These are phyloP conservation scores for Podaxis sp. DNA, from an alignment of 768 basidiomycete species.

Conservation along the genomic window DNA sequence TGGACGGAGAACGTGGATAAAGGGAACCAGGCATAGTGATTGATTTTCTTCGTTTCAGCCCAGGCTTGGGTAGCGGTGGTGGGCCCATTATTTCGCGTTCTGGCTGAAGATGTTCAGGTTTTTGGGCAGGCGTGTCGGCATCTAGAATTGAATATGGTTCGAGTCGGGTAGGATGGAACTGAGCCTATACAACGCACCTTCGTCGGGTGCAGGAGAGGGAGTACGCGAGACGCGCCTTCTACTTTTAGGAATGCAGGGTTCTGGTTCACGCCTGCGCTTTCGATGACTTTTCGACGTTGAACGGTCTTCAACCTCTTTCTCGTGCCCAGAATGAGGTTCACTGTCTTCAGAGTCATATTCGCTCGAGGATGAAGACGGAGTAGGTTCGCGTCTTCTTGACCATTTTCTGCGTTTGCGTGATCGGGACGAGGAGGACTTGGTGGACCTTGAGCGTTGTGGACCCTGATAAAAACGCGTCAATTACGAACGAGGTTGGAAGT, in stretches of 20 bases:
- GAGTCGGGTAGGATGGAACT: background rate
- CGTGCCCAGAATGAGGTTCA: background rate
- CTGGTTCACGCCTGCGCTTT: slow-evolving; percentile 10
- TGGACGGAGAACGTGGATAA: slow-evolving; percentile 71
- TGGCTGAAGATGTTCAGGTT: background rate
- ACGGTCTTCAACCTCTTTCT: background rate
- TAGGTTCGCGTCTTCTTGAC: slow-evolving; percentile 1
- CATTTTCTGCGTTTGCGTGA: slow-evolving; percentile 16
- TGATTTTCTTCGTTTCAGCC: slow-evolving; percentile 41
- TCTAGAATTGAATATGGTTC: background rate
- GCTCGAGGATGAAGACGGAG: slow-evolving; percentile 7
- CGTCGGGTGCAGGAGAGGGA: background rate
- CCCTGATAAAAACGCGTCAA: slow-evolving; percentile 8
- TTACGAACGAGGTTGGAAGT: background rate
- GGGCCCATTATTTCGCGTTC: slow-evolving; percentile 8
- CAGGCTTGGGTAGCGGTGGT: slow-evolving; percentile 7
- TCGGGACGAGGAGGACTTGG: slow-evolving; percentile 17
- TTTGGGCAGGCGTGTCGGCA: background rate
- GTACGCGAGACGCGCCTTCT: background rate
- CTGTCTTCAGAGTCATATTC: slow-evolving; percentile 2
- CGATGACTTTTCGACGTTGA: background rate
- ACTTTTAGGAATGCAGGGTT: slow-evolving; percentile 1
- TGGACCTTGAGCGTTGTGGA: background rate
- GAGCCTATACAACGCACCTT: background rate
- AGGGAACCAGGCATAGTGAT: slow-evolving; percentile 79